Percentiles rank a stretch among this genome's conserved stretches.
phyloP scores from a whole-genome alignment of 2,329 filamentous ascomycete species.

The Sporothrix protearum region DNA sequence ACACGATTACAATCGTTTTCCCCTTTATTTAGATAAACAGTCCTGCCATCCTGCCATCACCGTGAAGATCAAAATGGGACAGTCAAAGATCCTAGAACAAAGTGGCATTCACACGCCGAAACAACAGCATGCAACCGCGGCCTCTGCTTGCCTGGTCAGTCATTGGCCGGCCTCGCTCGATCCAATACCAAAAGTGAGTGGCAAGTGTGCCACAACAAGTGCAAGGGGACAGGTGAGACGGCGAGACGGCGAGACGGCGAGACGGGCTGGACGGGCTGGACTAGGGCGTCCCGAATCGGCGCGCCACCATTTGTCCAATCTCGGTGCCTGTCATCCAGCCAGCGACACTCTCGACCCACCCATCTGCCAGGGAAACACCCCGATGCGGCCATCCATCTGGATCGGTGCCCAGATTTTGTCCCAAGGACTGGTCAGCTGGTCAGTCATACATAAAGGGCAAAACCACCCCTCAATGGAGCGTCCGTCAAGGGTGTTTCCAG shows the following conservation, averaged over 20 bases:
- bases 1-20: background rate
- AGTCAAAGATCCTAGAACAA: no score
- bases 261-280: no score
- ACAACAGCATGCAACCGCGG: no score
- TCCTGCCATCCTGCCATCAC: background rate
- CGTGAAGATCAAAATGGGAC: background rate
- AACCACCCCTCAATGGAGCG: no score
- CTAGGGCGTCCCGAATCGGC: no score
- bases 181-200: background rate
- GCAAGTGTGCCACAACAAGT: background rate
- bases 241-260: no score
- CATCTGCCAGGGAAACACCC: no score
- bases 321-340: background rate
- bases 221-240: background rate
- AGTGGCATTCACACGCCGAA: no score
- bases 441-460: background rate
- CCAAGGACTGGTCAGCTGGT: conserved; percentile 14
- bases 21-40: background rate
- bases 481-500: no score
- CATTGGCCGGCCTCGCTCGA: background rate
- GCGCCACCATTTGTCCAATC: background rate
- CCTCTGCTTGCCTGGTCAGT: background rate
- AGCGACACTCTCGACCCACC: no score
- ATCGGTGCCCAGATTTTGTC: background rate
- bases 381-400: background rate